A percentile compares a stretch with the other conserved stretches of the same genome.
Evolutionary conservation across 345 rosid genomes (phyloP).

Genomic region (Eucalyptus cloeziana): DNA sequence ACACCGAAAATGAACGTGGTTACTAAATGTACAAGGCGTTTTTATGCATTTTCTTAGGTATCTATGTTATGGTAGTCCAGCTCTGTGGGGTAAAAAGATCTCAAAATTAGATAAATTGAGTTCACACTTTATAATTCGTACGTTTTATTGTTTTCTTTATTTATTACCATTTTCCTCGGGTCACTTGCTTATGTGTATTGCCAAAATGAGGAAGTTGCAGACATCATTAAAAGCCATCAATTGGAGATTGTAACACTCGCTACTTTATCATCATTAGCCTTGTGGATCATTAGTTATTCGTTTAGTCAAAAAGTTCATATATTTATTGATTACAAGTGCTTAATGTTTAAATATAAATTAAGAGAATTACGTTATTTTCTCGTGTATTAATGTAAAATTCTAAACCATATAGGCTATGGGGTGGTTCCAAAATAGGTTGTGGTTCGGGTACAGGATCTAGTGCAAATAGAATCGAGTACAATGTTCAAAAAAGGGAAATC

Average conservation of each 20-base stretch:
- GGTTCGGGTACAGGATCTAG: accelerated
- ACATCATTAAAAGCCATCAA: conserved; percentile 36
- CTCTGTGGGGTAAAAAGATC: not conserved
- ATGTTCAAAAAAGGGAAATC: too few species aligned
- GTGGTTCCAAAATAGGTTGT: accelerated
- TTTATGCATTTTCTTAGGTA: not conserved
- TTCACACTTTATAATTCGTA: accelerated
- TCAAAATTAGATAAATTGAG: not conserved
- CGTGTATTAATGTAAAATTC: too few species aligned
- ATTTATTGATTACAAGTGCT: too few species aligned
- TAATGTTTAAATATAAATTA: too few species aligned
- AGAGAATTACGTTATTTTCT: accelerated
- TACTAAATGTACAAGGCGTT: too few species aligned
- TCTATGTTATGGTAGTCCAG: not conserved
- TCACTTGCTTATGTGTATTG: conserved; percentile 68
- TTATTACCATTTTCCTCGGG: conserved; percentile 11
- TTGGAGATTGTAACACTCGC: conserved; percentile 80
- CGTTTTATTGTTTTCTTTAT: not conserved
- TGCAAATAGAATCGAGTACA: too few species aligned
- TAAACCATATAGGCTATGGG: too few species aligned
- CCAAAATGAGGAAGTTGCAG: conserved; percentile 42
- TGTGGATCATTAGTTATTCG: too few species aligned
- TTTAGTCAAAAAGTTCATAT: too few species aligned
- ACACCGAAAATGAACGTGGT: too few species aligned
- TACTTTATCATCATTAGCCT: conserved; percentile 35